phyloP scores from a whole-genome alignment of 495 filamentous ascomycete genomes.

The Talaromyces thailandensis region DNA sequence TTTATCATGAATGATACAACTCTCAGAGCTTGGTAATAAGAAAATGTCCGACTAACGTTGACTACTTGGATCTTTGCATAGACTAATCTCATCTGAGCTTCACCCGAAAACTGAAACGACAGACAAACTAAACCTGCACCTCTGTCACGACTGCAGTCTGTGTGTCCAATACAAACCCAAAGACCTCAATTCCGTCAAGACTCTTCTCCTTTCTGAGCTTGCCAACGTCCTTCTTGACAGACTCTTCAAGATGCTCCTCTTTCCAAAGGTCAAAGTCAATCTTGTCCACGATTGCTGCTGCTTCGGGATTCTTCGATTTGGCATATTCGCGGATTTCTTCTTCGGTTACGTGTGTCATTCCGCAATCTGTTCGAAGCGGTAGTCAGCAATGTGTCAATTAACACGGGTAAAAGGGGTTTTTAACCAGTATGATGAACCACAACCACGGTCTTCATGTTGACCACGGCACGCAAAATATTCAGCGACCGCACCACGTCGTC shows the following conservation, averaged over 20 bases:
- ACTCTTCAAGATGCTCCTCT: neutral
- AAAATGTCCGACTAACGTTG: neutral
- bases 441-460: neutral
- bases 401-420: neutral
- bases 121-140: neutral
- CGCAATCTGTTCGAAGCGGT: neutral
- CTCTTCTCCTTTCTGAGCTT: neutral
- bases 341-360: neutral
- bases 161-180: neutral
- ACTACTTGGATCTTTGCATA: neutral
- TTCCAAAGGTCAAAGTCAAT: neutral
- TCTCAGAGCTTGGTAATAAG: neutral
- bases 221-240: neutral
- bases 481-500: neutral
- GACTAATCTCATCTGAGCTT: neutral
- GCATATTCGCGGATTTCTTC: neutral
- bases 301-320: neutral
- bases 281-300: neutral
- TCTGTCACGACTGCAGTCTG: neutral
- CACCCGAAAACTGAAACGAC: neutral
- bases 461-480: neutral
- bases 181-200: neutral
- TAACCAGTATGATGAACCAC: constrained; percentile 2
- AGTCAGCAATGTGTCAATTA: neutral
- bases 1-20: neutral